Conservation (phyloP, 2,329 filamentous ascomycete genomes). For the Sporothrix euskadiensis region DNA sequence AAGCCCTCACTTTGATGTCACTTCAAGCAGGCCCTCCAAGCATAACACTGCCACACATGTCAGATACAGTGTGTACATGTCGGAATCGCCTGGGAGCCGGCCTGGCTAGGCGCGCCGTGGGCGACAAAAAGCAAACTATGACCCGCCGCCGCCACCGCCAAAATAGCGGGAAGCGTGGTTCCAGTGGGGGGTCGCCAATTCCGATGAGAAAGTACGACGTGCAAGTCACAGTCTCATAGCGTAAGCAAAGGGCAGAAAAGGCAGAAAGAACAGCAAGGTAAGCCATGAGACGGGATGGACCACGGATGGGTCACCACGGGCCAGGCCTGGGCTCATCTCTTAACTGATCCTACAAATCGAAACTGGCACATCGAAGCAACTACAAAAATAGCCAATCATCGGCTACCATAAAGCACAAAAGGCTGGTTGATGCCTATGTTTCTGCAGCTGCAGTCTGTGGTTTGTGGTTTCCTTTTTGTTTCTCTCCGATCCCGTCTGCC, state of each 20-base stretch:
- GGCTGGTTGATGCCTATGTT: background rate
- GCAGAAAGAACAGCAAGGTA: background rate
- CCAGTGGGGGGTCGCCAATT: background rate
- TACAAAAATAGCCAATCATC: background rate
- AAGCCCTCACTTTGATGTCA: background rate
- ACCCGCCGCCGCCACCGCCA: constrained; percentile 11
- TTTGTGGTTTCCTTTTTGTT: background rate
- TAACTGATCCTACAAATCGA: background rate
- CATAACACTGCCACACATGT: too few relatives aligned
- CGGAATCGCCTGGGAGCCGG: background rate
- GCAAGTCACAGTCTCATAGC: background rate
- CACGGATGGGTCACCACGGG: background rate
- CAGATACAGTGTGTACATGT: background rate
- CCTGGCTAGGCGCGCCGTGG: background rate
- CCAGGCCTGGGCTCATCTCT: background rate
- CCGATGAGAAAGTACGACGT: background rate
- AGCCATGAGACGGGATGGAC: background rate
- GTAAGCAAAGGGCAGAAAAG: background rate
- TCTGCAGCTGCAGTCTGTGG: background rate
- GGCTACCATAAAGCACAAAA: background rate
- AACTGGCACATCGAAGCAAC: background rate
- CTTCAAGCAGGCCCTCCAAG: background rate
- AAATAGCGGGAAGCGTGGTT: background rate
- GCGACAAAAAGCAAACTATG: background rate
- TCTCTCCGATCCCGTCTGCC: constrained; percentile 7